A percentile compares a stretch with the other conserved stretches of the same genome.
Conservation (phyloP, 2,329 filamentous ascomycete genomes). For the Pseudocercospora crystallina region DNA sequence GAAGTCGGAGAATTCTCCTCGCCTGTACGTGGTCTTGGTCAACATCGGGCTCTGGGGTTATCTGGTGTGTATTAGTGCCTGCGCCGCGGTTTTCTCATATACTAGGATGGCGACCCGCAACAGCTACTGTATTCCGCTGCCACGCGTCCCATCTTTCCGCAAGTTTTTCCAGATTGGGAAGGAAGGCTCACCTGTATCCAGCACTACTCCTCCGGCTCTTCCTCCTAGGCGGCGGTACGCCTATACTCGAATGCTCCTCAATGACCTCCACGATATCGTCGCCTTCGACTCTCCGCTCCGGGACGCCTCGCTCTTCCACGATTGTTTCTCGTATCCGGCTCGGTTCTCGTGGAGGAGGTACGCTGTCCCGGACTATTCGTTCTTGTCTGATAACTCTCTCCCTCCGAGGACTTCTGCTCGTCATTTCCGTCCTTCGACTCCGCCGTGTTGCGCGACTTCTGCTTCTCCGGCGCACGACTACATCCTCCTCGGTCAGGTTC, state of each 20-base stretch:
- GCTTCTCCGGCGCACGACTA: slow-evolving; percentile 31
- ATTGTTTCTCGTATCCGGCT: slow-evolving; percentile 37
- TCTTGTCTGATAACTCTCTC: slow-evolving; percentile 36
- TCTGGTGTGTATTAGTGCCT: too few relatives aligned
- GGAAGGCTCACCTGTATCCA: slow-evolving; percentile 50
- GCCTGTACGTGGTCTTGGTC: slow-evolving; percentile 7
- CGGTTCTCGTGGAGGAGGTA: slow-evolving; percentile 26
- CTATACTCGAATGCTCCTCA: slow-evolving; percentile 53
- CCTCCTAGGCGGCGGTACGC: slow-evolving; percentile 38
- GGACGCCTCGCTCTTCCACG: slow-evolving; percentile 41
- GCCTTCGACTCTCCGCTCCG: slow-evolving; percentile 43
- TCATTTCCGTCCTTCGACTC: slow-evolving; percentile 33
- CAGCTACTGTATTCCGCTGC: too few relatives aligned
- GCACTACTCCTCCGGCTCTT: slow-evolving; percentile 40
- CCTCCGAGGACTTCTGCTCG: slow-evolving; percentile 28
- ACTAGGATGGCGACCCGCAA: too few relatives aligned
- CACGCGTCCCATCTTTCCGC: too few relatives aligned
- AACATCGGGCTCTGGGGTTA: too few relatives aligned
- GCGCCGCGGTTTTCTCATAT: too few relatives aligned
- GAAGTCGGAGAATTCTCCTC: slow-evolving; percentile 21
- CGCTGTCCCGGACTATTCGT: slow-evolving; percentile 34
- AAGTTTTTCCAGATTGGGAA: too few relatives aligned
- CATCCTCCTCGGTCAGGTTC: slow-evolving; percentile 33
- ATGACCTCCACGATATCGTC: slow-evolving; percentile 60
- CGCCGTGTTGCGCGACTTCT: slow-evolving; percentile 27